phyloP scores from a whole-genome alignment of 2,329 filamentous ascomycete genomes.

The Clonostachys rhizophaga region DNA sequence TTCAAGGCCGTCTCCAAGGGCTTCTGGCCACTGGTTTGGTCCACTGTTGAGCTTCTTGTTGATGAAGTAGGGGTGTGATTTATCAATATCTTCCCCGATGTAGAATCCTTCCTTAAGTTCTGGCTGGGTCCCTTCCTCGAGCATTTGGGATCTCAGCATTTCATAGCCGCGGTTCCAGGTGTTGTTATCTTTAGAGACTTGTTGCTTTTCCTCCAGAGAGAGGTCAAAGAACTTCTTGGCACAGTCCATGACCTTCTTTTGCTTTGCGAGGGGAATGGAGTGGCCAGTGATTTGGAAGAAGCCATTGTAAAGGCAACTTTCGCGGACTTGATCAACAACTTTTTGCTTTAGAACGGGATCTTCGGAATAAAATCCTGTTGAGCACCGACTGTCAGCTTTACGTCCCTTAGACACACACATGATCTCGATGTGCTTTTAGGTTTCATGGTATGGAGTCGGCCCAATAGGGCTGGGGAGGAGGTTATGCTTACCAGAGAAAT shows the following conservation, averaged over 20 bases:
- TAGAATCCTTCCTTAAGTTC: constrained; percentile 39
- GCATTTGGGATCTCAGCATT: constrained; percentile 34
- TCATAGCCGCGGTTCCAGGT: constrained; percentile 45
- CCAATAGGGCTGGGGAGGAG: not conserved
- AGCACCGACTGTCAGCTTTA: not conserved
- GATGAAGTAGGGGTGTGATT: constrained; percentile 32
- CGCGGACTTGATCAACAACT: constrained; percentile 27
- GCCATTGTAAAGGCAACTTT: constrained; percentile 38
- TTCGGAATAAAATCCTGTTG: constrained; percentile 10
- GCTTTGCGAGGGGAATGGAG: constrained; percentile 31
- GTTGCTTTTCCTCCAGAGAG: constrained; percentile 35
- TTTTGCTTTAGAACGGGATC: constrained; percentile 14
- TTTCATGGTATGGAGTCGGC: not conserved
- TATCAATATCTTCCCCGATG: constrained; percentile 30
- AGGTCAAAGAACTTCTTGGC: constrained; percentile 42
- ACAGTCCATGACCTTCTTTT: constrained; percentile 30
- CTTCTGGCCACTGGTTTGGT: constrained; percentile 36
- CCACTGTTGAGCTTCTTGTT: constrained; percentile 32
- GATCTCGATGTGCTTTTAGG: not conserved
- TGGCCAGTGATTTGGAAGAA: constrained; percentile 50
- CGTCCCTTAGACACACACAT: not conserved
- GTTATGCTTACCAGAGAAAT: constrained; percentile 16
- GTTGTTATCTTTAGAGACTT: constrained; percentile 27
- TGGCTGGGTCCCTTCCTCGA: constrained; percentile 35
- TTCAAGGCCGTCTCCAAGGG: constrained; percentile 17